Percentiles rank a stretch among this genome's conserved stretches.
Conservation (phyloP, 108 stramenopile genomes). For the Nitzschia sp. region DNA sequence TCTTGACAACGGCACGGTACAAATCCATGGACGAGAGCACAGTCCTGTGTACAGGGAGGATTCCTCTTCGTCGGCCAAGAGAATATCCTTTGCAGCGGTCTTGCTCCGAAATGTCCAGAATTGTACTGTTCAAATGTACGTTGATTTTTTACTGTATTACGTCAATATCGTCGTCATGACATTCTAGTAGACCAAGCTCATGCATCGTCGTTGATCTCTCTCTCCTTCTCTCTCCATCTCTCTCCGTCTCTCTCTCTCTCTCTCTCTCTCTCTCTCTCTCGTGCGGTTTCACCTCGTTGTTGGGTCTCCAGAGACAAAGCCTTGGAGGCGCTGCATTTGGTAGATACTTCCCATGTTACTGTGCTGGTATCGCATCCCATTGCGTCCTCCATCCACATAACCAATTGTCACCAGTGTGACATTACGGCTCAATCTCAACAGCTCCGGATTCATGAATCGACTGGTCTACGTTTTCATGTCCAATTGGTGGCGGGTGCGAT, state of each 20-base stretch:
- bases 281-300: background rate
- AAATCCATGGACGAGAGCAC: background rate
- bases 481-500: constrained; percentile 31
- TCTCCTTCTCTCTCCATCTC: too few species aligned
- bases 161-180: too few species aligned
- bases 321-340: constrained; percentile 12
- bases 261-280: too few species aligned
- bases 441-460: constrained; percentile 41
- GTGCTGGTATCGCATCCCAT: background rate
- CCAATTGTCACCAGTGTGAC: constrained; percentile 19
- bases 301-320: background rate
- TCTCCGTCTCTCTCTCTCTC: too few species aligned
- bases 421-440: constrained; percentile 28
- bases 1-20: background rate
- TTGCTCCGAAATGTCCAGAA: constrained; percentile 1
- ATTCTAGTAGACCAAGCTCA: too few species aligned
- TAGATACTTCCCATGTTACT: background rate
- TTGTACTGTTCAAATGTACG: constrained; percentile 8
- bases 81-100: too few species aligned
- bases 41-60: background rate
- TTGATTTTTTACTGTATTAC: background rate
- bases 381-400: constrained; percentile 33
- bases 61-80: background rate
- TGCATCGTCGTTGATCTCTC: too few species aligned
- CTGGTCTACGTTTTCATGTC: constrained; percentile 18